Conservation (phyloP, 495 filamentous ascomycete species). For the Podospora pseudoanserina region DNA sequence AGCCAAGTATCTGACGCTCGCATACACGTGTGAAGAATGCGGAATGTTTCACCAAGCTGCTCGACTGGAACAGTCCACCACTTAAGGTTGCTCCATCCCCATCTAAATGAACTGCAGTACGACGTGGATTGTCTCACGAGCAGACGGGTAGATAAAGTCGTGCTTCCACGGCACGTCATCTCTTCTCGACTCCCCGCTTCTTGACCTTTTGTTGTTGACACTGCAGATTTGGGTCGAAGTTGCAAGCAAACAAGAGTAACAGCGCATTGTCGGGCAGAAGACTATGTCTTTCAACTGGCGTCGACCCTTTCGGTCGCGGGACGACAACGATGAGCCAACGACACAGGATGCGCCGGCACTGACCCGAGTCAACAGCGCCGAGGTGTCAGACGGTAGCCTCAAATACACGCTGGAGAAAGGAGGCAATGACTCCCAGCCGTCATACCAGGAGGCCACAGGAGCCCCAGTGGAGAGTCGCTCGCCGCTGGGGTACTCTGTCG, state of each 20-base stretch:
- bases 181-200: background rate
- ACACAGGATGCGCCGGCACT: background rate
- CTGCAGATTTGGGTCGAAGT: background rate
- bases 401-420: constrained; percentile 52
- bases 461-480: constrained; percentile 59
- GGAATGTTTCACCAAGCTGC: background rate
- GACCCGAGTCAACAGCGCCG: constrained; percentile 9
- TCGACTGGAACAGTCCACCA: background rate
- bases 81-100: background rate
- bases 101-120: background rate
- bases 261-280: background rate
- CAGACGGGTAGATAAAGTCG: background rate
- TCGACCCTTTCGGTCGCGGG: constrained; percentile 21
- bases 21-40: background rate
- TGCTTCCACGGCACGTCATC: background rate
- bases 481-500: constrained; percentile 59
- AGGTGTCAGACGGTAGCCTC: constrained; percentile 42
- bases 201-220: background rate
- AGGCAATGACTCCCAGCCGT: constrained; percentile 51
- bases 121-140: background rate
- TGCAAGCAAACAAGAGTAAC: background rate
- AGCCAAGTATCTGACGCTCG: background rate
- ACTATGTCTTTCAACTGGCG: constrained; percentile 29
- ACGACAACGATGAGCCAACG: constrained; percentile 3
- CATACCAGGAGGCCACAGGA: constrained; percentile 61